A percentile compares a stretch with the other conserved stretches of the same genome.
Conservation (phyloP, 1,284 basidiomycete genomes). For the Sporisorium graminicola region DNA sequence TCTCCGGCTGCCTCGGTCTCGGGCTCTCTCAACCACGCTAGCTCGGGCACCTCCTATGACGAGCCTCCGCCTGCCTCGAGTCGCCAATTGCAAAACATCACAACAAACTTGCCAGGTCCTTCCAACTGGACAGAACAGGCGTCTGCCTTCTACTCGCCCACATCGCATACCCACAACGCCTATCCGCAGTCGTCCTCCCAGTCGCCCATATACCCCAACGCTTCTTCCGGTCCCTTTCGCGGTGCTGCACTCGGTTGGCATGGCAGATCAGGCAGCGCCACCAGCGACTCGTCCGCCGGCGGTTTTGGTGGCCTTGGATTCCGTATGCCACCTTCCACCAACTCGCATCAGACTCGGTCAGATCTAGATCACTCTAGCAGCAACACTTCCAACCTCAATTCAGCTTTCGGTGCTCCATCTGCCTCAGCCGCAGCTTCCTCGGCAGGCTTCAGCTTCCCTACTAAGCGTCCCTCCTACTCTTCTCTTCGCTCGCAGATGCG, state of each 20-base stretch:
- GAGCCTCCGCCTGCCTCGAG: constrained; percentile 40
- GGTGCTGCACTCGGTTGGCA: constrained; percentile 52
- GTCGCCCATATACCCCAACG: constrained; percentile 33
- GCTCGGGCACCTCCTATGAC: constrained; percentile 26
- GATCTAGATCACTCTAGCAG: constrained; percentile 17
- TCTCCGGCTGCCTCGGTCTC: constrained; percentile 29
- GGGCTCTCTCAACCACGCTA: constrained; percentile 16
- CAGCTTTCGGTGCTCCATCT: constrained; percentile 8
- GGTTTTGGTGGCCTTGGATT: constrained; percentile 45
- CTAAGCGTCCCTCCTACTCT: constrained; percentile 23
- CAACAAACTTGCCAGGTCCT: constrained; percentile 6
- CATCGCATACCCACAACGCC: constrained; percentile 10
- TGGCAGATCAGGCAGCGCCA: constrained; percentile 44
- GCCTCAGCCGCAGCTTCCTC: constrained; percentile 3
- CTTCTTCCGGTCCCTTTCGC: constrained; percentile 43
- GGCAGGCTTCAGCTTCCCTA: constrained; percentile 40
- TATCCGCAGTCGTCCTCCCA: constrained; percentile 22
- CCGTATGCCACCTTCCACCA: constrained; percentile 19
- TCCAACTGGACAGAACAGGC: constrained; percentile 23
- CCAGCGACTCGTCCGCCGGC: constrained; percentile 51
- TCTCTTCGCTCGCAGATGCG: constrained; percentile 39
- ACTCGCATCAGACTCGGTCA: constrained; percentile 1
- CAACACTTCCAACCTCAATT: constrained; percentile 13
- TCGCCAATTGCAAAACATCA: constrained; percentile 45
- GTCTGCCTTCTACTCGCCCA: constrained; percentile 11